These are phyloP conservation scores for Septoria petroselini DNA, from an alignment of 2,329 filamentous ascomycete species.

Conservation along the genomic window DNA sequence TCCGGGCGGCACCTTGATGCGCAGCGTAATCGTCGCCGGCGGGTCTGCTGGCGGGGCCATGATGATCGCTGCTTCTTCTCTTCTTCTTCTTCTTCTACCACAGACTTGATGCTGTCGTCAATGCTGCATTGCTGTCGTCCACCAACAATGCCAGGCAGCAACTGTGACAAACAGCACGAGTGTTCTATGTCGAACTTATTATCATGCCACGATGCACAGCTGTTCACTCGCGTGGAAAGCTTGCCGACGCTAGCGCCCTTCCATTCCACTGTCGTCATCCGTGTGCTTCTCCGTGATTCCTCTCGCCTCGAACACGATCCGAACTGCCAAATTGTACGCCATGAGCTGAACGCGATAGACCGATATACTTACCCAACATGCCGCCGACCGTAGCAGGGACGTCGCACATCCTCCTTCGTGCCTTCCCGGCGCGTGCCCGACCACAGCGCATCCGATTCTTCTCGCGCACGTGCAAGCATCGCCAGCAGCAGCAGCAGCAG, in stretches of 20 bases:
- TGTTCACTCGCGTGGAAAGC: no score
- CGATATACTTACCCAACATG: conserved; percentile 4
- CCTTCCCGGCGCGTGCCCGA: conserved; percentile 8
- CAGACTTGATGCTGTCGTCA: no score
- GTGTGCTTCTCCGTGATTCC: neutral
- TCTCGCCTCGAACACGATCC: neutral
- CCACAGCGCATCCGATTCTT: conserved; percentile 18
- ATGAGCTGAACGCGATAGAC: conserved; percentile 8
- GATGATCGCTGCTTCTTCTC: no score
- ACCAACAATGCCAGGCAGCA: no score
- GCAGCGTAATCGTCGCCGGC: conserved; percentile 31
- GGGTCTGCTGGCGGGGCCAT: conserved; percentile 35
- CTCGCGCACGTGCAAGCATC: conserved; percentile 21
- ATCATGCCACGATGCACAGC: no score
- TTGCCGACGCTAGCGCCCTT: no score
- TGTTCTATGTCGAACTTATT: no score
- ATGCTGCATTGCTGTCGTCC: no score
- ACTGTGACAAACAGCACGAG: no score
- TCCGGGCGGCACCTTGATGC: conserved; percentile 37
- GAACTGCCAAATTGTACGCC: neutral
- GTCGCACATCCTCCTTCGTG: conserved; percentile 12
- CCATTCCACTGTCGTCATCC: no score
- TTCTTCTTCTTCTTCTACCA: no score
- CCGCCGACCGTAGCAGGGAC: conserved; percentile 8
- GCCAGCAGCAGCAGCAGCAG: conserved; percentile 21